Percentiles rank a stretch among this genome's conserved stretches.
These are phyloP conservation scores for Penicillium goetzii DNA, from an alignment of 495 filamentous ascomycete genomes.

Conservation along the genomic window DNA sequence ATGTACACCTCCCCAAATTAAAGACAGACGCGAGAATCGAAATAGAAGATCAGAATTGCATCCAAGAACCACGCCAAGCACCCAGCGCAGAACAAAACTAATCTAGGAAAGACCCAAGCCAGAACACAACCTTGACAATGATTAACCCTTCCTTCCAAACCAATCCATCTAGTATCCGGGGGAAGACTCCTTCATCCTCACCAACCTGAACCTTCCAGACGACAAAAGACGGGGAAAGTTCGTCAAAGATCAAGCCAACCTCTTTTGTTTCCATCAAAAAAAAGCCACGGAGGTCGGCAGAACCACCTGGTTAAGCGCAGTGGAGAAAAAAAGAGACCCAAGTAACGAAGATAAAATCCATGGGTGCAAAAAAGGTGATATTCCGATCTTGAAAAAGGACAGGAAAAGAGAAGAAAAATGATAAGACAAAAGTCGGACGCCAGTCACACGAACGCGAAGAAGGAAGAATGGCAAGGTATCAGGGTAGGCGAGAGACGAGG, in stretches of 20 bases:
- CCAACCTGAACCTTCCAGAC: constrained; percentile 13
- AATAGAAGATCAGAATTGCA: constrained; percentile 22
- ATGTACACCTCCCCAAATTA: constrained; percentile 15
- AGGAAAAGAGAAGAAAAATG: constrained; percentile 28
- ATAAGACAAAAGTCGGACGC: constrained; percentile 35
- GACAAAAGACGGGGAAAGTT: constrained; percentile 11
- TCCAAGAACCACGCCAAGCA: constrained; percentile 24
- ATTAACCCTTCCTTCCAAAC: constrained; percentile 25
- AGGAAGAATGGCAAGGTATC: constrained; percentile 44
- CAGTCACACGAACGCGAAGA: constrained; percentile 32
- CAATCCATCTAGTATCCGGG: constrained; percentile 14
- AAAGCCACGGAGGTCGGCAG: constrained; percentile 6
- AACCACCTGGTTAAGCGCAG: constrained; percentile 13
- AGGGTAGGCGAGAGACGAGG: constrained; percentile 33
- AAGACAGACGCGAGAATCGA: constrained; percentile 6
- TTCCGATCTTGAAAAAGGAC: constrained; percentile 33
- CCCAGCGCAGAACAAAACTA: constrained; percentile 27
- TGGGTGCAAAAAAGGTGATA: constrained; percentile 27
- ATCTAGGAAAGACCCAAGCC: constrained; percentile 26
- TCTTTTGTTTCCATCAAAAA: constrained; percentile 5
- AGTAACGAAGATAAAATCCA: constrained; percentile 20
- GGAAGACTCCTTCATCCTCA: constrained; percentile 13
- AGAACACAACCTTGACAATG: constrained; percentile 16
- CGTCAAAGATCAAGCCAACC: constrained; percentile 8
- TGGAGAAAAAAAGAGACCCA: constrained; percentile 8